phyloP scores from a whole-genome alignment of 495 filamentous ascomycete species.

The Tuber aestivum region DNA sequence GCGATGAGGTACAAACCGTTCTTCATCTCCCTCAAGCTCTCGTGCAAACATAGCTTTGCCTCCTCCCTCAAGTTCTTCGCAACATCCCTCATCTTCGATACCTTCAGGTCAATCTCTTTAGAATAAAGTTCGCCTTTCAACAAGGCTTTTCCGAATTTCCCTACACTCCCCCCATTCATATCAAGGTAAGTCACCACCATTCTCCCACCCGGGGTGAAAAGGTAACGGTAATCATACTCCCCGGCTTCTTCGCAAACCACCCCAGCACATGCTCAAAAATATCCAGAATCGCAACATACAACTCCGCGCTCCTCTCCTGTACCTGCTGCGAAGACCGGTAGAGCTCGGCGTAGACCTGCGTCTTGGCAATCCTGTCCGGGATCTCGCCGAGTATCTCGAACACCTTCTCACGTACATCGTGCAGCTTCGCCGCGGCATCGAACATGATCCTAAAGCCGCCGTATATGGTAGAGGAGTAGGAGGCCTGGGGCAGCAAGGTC shows the following conservation, averaged over 20 bases:
- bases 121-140: neutral
- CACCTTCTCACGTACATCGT: neutral
- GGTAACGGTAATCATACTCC: neutral
- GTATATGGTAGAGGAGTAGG: neutral
- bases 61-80: neutral
- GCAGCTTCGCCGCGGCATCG: neutral
- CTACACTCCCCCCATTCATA: neutral
- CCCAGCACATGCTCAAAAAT: neutral
- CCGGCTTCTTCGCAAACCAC: neutral
- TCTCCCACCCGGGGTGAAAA: neutral
- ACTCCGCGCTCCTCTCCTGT: neutral
- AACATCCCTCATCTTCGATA: neutral
- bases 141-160: neutral
- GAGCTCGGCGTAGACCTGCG: neutral
- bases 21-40: neutral
- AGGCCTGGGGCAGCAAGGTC: neutral
- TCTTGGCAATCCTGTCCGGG: neutral
- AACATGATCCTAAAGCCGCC: neutral
- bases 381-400: neutral
- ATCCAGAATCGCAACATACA: neutral
- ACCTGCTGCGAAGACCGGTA: neutral
- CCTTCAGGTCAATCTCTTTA: neutral
- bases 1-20: neutral
- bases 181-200: neutral
- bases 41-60: neutral